Evolutionary conservation across 306 rosid species (phyloP).

Genomic region (Lathyrus aphaca): DNA sequence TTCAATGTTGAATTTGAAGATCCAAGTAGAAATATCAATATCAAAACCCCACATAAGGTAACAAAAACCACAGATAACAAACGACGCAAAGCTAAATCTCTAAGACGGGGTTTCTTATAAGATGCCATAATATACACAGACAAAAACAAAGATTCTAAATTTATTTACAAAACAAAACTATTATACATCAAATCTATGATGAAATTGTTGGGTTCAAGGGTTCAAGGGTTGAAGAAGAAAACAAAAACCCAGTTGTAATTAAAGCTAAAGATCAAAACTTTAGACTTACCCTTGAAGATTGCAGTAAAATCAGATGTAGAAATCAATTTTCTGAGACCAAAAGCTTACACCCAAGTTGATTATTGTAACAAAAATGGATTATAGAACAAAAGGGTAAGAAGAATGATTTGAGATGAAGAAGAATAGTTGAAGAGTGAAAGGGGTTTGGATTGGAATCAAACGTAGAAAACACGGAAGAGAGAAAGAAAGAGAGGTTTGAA

Average conservation of each 20-base stretch:
- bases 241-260: constrained; percentile 36
- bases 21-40: constrained; percentile 59
- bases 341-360: constrained; percentile 32
- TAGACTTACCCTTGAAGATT: constrained; percentile 27
- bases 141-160: constrained; percentile 28
- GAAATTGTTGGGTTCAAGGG: background rate
- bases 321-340: constrained; percentile 25
- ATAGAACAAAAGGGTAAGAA: background rate
- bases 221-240: constrained; percentile 43
- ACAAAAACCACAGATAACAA: constrained; percentile 59
- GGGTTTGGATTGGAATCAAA: constrained; percentile 22
- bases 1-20: constrained; percentile 52
- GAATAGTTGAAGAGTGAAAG: constrained; percentile 26
- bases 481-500: constrained; percentile 27
- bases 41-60: constrained; percentile 63
- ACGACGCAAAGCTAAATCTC: constrained; percentile 66
- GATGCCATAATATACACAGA: constrained; percentile 49
- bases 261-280: constrained; percentile 39
- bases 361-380: constrained; percentile 2
- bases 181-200: constrained; percentile 14
- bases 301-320: constrained; percentile 35
- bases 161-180: constrained; percentile 39
- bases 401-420: background rate
- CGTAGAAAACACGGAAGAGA: constrained; percentile 26
- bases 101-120: constrained; percentile 61